These are phyloP conservation scores for Rhypophila decipiens DNA, from an alignment of 495 filamentous ascomycete genomes.

Conservation along the genomic window DNA sequence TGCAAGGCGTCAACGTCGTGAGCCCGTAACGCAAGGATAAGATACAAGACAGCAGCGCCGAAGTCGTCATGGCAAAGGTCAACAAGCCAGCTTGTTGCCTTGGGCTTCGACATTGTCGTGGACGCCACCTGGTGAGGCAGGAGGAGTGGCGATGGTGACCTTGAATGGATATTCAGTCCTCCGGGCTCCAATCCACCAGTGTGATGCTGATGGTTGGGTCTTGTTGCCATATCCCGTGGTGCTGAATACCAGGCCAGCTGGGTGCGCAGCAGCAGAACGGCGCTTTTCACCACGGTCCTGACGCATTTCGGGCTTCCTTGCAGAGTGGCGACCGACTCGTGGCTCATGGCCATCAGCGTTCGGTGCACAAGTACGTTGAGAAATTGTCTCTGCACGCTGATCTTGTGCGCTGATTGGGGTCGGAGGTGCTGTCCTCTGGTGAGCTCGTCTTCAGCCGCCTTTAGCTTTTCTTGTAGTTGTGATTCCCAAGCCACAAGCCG, in stretches of 20 bases:
- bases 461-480: slow-evolving; percentile 12
- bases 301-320: slow-evolving; percentile 7
- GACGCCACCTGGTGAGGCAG: neutral
- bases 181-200: too few species aligned
- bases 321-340: slow-evolving; percentile 6
- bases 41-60: slow-evolving; percentile 16
- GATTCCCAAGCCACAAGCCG: slow-evolving; percentile 9
- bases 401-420: slow-evolving; percentile 1
- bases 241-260: slow-evolving; percentile 11
- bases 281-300: slow-evolving; percentile 7
- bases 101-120: too few species aligned
- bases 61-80: slow-evolving; percentile 23
- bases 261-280: slow-evolving; percentile 11
- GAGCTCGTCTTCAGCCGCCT: slow-evolving; percentile 9
- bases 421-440: neutral
- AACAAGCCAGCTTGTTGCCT: slow-evolving; percentile 10
- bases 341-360: slow-evolving; percentile 15
- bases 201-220: neutral
- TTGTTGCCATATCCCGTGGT: neutral
- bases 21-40: slow-evolving; percentile 8
- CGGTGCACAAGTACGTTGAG: slow-evolving; percentile 17
- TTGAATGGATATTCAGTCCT: too few species aligned
- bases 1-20: slow-evolving; percentile 5
- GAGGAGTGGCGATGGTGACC: neutral
- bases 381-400: slow-evolving; percentile 11